Percentiles rank a stretch among this genome's conserved stretches.
phyloP scores from a whole-genome alignment of 371 early-diverging fungal species.

The Apophysomyces variabilis region DNA sequence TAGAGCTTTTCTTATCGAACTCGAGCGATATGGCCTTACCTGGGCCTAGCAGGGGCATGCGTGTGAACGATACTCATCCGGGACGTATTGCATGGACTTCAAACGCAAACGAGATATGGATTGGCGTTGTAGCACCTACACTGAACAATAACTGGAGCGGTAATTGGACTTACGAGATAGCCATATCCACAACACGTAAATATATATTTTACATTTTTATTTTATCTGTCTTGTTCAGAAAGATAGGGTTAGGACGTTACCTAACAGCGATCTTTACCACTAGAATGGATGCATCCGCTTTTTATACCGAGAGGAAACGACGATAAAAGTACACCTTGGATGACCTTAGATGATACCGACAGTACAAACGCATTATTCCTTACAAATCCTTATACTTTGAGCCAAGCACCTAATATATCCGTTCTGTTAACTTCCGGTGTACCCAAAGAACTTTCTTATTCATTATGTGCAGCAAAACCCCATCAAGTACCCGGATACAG shows the following conservation, averaged over 20 bases:
- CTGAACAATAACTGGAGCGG: slow-evolving; percentile 44
- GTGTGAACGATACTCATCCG: slow-evolving; percentile 26
- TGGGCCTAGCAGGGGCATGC: slow-evolving; percentile 45
- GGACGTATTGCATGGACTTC: slow-evolving; percentile 44
- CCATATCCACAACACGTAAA: slow-evolving; percentile 57
- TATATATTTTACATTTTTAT: background rate
- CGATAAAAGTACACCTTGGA: slow-evolving; percentile 28
- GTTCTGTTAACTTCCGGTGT: slow-evolving; percentile 41
- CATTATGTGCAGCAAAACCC: slow-evolving; percentile 53
- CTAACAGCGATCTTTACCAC: background rate
- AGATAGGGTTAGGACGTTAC: no score
- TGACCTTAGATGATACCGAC: slow-evolving; percentile 62
- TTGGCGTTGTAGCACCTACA: slow-evolving; percentile 48
- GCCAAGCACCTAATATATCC: slow-evolving; percentile 42
- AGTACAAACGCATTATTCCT: slow-evolving; percentile 56
- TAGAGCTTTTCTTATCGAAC: slow-evolving; percentile 49
- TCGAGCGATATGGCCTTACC: slow-evolving; percentile 48
- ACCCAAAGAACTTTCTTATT: slow-evolving; percentile 45
- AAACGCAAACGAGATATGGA: slow-evolving; percentile 36
- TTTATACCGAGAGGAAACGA: slow-evolving; percentile 22
- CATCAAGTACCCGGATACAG: slow-evolving; percentile 34
- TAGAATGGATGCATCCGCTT: slow-evolving; percentile 39
- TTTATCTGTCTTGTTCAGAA: no score
- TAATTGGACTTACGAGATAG: slow-evolving; percentile 61
- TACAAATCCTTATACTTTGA: slow-evolving; percentile 36